Conservation (phyloP, 768 basidiomycete genomes). For the Hericium erinaceus region DNA sequence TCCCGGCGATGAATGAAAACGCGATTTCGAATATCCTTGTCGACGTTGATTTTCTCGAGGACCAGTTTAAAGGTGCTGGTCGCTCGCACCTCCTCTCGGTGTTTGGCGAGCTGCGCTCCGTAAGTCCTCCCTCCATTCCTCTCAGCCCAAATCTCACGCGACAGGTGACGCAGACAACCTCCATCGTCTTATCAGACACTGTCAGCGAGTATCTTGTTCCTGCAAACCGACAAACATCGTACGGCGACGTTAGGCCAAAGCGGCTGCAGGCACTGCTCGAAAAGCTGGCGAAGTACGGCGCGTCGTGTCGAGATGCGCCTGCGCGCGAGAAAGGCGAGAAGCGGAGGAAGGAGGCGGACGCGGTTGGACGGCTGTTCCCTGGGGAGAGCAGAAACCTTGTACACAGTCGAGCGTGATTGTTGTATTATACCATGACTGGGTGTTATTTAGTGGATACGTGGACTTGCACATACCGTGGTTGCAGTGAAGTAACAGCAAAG, state of each 20-base stretch:
- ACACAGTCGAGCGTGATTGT: not conserved
- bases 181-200: conserved; percentile 62
- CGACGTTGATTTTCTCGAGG: conserved; percentile 83
- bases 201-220: conserved; percentile 78
- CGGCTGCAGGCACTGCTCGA: conserved; percentile 67
- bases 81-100: conserved; percentile 58
- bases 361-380: conserved; percentile 64
- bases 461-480: not conserved
- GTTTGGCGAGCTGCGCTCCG: conserved; percentile 74
- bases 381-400: conserved; percentile 42
- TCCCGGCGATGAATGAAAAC: conserved; percentile 78
- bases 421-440: not conserved
- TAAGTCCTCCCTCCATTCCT: conserved; percentile 27
- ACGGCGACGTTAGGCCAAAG: conserved; percentile 57
- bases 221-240: conserved; percentile 56
- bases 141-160: not conserved
- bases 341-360: conserved; percentile 70
- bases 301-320: conserved; percentile 46
- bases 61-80: conserved; percentile 72
- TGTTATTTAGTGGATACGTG: not conserved
- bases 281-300: conserved; percentile 65
- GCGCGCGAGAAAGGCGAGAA: conserved; percentile 62
- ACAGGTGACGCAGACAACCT: conserved; percentile 43
- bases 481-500: not conserved
- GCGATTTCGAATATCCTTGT: conserved; percentile 79